These are phyloP conservation scores for Stachybotrys chartarum DNA, from an alignment of 2,329 filamentous ascomycete species.

Conservation along the genomic window DNA sequence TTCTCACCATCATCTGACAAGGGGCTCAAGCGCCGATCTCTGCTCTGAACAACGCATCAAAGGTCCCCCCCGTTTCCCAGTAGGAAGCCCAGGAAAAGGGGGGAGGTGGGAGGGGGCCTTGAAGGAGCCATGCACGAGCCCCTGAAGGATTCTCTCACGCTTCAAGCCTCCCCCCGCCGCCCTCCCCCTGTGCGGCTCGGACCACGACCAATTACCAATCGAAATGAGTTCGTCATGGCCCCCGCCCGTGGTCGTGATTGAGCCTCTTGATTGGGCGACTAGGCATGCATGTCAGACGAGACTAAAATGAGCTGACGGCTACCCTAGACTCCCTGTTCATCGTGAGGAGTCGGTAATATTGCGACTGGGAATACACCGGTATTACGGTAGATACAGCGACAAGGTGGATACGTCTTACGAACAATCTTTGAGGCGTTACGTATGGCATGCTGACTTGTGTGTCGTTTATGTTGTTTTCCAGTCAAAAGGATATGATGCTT, in stretches of 20 bases:
- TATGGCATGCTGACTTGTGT: too few species aligned
- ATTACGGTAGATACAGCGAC: too few species aligned
- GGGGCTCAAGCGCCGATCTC: not conserved
- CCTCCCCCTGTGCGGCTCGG: not conserved
- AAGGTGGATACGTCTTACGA: too few species aligned
- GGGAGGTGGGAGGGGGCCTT: not conserved
- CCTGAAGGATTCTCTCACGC: not conserved
- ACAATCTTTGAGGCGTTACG: too few species aligned
- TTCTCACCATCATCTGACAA: not conserved
- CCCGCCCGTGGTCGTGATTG: not conserved
- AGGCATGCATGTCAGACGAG: not conserved
- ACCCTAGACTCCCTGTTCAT: not conserved
- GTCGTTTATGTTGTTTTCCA: too few species aligned
- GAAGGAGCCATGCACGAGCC: not conserved
- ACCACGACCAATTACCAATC: not conserved
- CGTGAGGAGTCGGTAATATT: not conserved
- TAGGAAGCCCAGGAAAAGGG: too few species aligned
- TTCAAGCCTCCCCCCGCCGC: not conserved
- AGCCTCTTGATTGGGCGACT: not conserved
- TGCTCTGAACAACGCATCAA: not conserved
- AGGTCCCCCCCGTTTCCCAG: not conserved
- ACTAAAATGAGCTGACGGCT: not conserved
- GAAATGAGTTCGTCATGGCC: not conserved
- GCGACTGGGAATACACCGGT: too few species aligned
- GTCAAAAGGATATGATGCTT: too few species aligned